Evolutionary conservation across 1,139 yeast genomes (phyloP).

Genomic region (Hyphopichia pseudoburtonii): DNA sequence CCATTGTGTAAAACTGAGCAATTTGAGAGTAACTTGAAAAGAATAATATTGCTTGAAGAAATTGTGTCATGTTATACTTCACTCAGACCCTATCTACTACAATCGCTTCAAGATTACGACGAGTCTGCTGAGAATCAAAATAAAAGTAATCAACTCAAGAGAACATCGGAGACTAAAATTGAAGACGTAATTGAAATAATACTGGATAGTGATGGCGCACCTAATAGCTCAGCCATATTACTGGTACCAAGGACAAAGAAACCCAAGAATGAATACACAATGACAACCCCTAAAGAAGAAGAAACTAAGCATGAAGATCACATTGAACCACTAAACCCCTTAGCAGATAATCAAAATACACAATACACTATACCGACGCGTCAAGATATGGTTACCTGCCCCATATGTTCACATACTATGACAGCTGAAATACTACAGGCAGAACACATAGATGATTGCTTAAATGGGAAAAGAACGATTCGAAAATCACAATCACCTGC

Average conservation of each 20-base stretch:
- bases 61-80: constrained; percentile 55
- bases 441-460: constrained; percentile 70
- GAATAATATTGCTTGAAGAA: constrained; percentile 74
- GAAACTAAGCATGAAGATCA: constrained; percentile 5
- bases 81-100: constrained; percentile 40
- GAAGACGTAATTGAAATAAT: constrained; percentile 3
- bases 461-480: constrained; percentile 29
- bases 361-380: constrained; percentile 13
- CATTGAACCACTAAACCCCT: too few species aligned
- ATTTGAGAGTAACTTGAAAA: constrained; percentile 67
- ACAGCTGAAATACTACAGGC: constrained; percentile 59
- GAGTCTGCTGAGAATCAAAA: constrained; percentile 1
- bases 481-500: constrained; percentile 7
- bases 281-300: too few species aligned
- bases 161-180: background rate
- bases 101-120: constrained; percentile 12
- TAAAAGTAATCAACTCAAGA: background rate
- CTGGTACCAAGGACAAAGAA: constrained; percentile 5
- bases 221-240: background rate
- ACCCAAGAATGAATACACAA: constrained; percentile 8
- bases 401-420: constrained; percentile 62
- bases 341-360: background rate
- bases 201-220: constrained; percentile 3
- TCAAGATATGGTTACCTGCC: constrained; percentile 55
- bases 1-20: constrained; percentile 78